These are phyloP conservation scores for Zygoascus ofunaensis DNA, from an alignment of 805 yeast species.

Conservation along the genomic window DNA sequence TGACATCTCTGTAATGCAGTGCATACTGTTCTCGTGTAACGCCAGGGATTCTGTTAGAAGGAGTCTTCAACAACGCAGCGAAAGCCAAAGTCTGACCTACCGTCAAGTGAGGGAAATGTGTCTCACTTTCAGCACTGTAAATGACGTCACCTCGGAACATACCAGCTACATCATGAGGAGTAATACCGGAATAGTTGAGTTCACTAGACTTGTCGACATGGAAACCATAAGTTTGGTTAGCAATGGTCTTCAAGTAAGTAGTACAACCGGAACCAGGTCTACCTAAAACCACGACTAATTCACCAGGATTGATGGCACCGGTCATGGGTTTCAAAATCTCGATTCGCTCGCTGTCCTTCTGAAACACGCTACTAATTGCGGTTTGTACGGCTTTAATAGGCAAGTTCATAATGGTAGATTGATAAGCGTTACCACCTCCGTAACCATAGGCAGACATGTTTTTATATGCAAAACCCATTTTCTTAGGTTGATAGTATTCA, in stretches of 20 bases:
- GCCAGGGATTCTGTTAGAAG: slow-evolving; percentile 45
- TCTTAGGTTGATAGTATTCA: slow-evolving; percentile 47
- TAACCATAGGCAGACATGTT: slow-evolving; percentile 55
- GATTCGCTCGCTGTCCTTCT: slow-evolving; percentile 21
- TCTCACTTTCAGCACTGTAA: slow-evolving; percentile 56
- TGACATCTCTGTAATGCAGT: slow-evolving; percentile 40
- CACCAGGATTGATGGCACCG: slow-evolving; percentile 53
- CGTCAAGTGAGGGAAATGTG: slow-evolving; percentile 53
- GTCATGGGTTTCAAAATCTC: slow-evolving; percentile 40
- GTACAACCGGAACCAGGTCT: slow-evolving; percentile 73
- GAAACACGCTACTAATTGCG: neutral
- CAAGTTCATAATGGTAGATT: slow-evolving; percentile 45
- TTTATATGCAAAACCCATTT: slow-evolving; percentile 55
- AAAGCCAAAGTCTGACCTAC: slow-evolving; percentile 52
- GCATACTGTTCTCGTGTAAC: slow-evolving; percentile 42
- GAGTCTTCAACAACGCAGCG: slow-evolving; percentile 49
- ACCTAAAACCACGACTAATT: slow-evolving; percentile 63
- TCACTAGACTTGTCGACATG: slow-evolving; percentile 36
- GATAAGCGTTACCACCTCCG: slow-evolving; percentile 58
- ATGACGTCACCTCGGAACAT: slow-evolving; percentile 54
- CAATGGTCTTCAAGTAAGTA: slow-evolving; percentile 47
- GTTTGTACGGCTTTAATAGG: slow-evolving; percentile 32
- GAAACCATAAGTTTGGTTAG: slow-evolving; percentile 47
- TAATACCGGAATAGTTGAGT: slow-evolving; percentile 39
- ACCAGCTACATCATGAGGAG: slow-evolving; percentile 36